Evolutionary conservation across 1,139 yeast genomes (phyloP).

Genomic region (Hansenula anomala): DNA sequence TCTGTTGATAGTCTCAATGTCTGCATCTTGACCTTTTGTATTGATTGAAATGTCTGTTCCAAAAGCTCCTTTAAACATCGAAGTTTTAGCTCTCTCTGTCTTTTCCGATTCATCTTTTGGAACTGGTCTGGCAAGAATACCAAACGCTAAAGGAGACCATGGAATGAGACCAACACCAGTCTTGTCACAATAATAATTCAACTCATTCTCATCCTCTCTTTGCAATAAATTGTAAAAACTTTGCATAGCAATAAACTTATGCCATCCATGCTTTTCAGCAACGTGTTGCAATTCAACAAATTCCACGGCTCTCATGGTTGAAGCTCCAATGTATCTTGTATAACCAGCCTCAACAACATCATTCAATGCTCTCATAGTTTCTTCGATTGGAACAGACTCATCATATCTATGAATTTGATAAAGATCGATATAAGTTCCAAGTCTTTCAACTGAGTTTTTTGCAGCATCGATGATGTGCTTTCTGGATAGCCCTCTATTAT

Average conservation of each 20-base stretch:
- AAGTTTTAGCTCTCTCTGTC: slow-evolving; percentile 20
- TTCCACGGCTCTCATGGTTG: slow-evolving; percentile 44
- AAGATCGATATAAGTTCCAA: slow-evolving; percentile 46
- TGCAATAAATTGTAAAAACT: slow-evolving; percentile 48
- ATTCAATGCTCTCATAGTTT: slow-evolving; percentile 50
- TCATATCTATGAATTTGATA: slow-evolving; percentile 49
- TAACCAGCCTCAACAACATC: slow-evolving; percentile 44
- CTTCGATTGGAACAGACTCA: slow-evolving; percentile 36
- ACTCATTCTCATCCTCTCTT: slow-evolving; percentile 58
- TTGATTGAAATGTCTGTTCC: too few relatives aligned
- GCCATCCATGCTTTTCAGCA: slow-evolving; percentile 49
- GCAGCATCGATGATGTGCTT: slow-evolving; percentile 52
- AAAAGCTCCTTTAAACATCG: too few relatives aligned
- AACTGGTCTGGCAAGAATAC: slow-evolving; percentile 40
- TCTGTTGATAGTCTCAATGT: slow-evolving; percentile 38
- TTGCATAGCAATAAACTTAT: slow-evolving; percentile 57
- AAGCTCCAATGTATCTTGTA: slow-evolving; percentile 55
- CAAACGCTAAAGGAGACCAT: slow-evolving; percentile 48
- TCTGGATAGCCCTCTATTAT: slow-evolving; percentile 48
- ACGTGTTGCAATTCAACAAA: slow-evolving; percentile 45
- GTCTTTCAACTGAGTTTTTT: slow-evolving; percentile 39
- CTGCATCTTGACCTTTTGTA: too few relatives aligned
- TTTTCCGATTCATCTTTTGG: too few relatives aligned
- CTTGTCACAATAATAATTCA: slow-evolving; percentile 48
- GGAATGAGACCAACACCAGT: slow-evolving; percentile 46